Evolutionary conservation across 2,329 filamentous ascomycete genomes (phyloP), one percentile per base, ranked within the genome.

Genomic region (Claviceps humidiphila): DNA sequence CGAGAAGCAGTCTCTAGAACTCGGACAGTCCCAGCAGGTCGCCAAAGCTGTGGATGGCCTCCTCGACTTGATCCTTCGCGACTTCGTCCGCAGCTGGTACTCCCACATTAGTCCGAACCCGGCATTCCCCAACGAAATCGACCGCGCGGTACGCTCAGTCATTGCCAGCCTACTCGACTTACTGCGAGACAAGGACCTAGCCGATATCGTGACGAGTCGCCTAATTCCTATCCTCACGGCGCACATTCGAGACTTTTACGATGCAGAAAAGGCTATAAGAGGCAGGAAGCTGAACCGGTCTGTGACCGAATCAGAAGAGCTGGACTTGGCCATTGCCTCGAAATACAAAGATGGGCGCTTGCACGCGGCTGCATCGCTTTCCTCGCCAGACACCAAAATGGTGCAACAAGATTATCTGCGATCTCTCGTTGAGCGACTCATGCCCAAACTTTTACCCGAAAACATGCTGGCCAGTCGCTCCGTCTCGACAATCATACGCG

Each of bases 301-400:
- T 58, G 83, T 98, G 52, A 97, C 94, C 2, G 93, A 98, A 69
- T 95, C 90, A 1, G 91, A 96, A 64, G 93, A 98, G 74, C 74
- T 98, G 60, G 90, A 97, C 66, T 74, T 95, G 58, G 93, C 93
- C 1, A 95, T 98, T 67, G 93, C 93, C n/a, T 84, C 81, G 42
- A 96, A 95, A 68, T 98, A 93, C 68, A 84, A 79, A 51, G 85
- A 94, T 65, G 91, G 91, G 26, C 88, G 85, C 57, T 73, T 98
- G 54, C 94, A 98, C 64, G 78, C 87, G 4, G 93, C 93, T 5
- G 90, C 87, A 5, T 86, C 84, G 14, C 71, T 95, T 60, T 81
- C 86, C 37, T 89, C 88, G 62, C 85, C 89, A 1, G 90, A 96
- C 62, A 87, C 83, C 55, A 93, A 89, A 65, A 74, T 84, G 49